These are phyloP conservation scores for Xylariaceae sp. DNA, from an alignment of 2,329 filamentous ascomycete genomes.

Conservation along the genomic window DNA sequence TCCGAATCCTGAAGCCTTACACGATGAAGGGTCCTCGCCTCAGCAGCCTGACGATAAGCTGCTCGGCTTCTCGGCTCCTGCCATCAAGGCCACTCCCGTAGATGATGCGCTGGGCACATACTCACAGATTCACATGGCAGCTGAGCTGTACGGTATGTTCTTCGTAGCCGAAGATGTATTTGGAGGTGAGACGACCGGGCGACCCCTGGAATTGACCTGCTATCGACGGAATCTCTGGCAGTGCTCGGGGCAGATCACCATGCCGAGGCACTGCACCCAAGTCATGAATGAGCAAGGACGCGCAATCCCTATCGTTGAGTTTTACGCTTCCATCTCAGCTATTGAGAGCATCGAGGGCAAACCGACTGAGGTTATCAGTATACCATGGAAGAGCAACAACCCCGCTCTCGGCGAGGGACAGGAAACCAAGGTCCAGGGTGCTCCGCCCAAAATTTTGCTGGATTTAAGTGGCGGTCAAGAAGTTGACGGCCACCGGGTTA, in stretches of 20 bases:
- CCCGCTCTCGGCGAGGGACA: constrained; percentile 42
- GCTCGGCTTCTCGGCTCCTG: constrained; percentile 65
- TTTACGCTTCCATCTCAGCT: constrained; percentile 78
- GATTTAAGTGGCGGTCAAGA: constrained; percentile 56
- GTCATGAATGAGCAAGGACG: constrained; percentile 70
- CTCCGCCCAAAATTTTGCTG: constrained; percentile 51
- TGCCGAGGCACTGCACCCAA: constrained; percentile 67
- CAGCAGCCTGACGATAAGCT: constrained; percentile 63
- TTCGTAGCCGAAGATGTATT: constrained; percentile 81
- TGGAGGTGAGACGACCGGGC: constrained; percentile 49
- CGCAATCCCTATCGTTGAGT: constrained; percentile 68
- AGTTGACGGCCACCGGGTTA: constrained; percentile 73
- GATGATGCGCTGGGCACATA: constrained; percentile 58
- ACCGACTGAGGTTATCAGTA: constrained; percentile 86
- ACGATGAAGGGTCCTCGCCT: constrained; percentile 44
- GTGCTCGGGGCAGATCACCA: constrained; percentile 78
- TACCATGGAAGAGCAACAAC: constrained; percentile 85
- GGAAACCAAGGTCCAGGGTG: constrained; percentile 44
- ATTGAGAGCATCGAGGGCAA: constrained; percentile 92
- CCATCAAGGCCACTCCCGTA: constrained; percentile 55
- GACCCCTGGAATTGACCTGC: constrained; percentile 80
- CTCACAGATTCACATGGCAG: constrained; percentile 61
- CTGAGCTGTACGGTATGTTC: constrained; percentile 83
- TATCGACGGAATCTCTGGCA: constrained; percentile 94
- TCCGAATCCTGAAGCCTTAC: constrained; percentile 39